A percentile compares a stretch with the other conserved stretches of the same genome.
Conservation (phyloP, 2,329 filamentous ascomycete genomes). For the Botryosphaeria agaves region DNA sequence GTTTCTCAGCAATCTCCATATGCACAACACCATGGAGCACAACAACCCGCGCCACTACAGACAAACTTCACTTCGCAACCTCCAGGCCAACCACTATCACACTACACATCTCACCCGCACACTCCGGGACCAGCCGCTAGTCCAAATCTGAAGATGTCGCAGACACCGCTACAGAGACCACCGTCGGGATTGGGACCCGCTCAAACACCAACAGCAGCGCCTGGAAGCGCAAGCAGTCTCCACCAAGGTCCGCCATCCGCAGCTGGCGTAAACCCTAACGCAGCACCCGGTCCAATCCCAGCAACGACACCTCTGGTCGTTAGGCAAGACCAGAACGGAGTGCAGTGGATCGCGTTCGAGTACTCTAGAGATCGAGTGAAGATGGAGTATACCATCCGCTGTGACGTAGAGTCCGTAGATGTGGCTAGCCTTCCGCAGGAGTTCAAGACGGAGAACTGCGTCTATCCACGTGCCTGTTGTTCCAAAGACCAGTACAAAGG, state of each 20-base stretch:
- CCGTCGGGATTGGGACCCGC: conserved; percentile 27
- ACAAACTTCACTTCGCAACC: conserved; percentile 34
- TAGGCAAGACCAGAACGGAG: conserved; percentile 84
- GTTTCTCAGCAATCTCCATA: conserved; percentile 40
- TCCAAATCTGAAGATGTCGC: conserved; percentile 30
- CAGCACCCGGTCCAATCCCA: conserved; percentile 88
- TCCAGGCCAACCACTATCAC: conserved; percentile 23
- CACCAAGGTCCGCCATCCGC: conserved; percentile 19
- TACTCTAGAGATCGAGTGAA: conserved; percentile 95
- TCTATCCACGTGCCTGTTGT: conserved; percentile 90
- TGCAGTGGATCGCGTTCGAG: conserved; percentile 98
- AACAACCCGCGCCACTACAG: conserved; percentile 30
- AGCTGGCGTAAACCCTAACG: conserved; percentile 61
- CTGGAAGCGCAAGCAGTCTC: conserved; percentile 22
- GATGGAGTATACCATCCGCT: conserved; percentile 98
- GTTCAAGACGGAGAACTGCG: conserved; percentile 97
- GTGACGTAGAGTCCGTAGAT: conserved; percentile 92
- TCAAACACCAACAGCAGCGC: conserved; percentile 20
- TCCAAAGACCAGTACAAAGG: conserved; percentile 92
- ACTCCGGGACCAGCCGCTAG: conserved; percentile 46
- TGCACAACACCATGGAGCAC: conserved; percentile 33
- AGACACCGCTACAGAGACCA: conserved; percentile 38
- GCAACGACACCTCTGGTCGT: conserved; percentile 92
- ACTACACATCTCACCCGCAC: conserved; percentile 23
- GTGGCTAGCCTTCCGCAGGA: conserved; percentile 70